phyloP scores from a whole-genome alignment of 345 rosid genomes.

The Arabidopsis thaliana region DNA sequence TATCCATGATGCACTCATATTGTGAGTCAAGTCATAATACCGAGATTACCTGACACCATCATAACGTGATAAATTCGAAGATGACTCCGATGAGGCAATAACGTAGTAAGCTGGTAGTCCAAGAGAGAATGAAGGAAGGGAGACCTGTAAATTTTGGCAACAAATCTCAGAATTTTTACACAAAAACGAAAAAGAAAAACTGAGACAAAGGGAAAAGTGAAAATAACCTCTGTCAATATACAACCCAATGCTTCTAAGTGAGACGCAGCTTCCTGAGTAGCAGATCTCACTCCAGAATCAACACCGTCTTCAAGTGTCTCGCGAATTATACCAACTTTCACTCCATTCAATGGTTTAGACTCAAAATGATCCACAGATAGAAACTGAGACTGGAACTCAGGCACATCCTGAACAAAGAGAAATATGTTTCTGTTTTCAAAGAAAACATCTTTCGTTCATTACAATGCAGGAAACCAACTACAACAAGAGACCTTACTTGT shows the following conservation, averaged over 20 bases:
- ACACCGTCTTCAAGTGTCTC: constrained; percentile 84
- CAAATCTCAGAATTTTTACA: constrained; percentile 18
- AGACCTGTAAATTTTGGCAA: constrained; percentile 54
- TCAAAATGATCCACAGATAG: constrained; percentile 50
- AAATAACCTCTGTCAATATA: constrained; percentile 61
- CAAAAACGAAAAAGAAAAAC: background rate
- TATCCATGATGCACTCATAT: background rate
- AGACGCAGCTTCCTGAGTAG: constrained; percentile 67
- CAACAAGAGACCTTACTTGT: constrained; percentile 53
- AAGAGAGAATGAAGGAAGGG: constrained; percentile 85
- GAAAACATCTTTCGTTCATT: background rate
- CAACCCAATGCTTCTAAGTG: constrained; percentile 91
- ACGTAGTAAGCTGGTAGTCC: constrained; percentile 91
- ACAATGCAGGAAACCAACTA: background rate
- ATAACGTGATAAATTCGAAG: constrained; percentile 88
- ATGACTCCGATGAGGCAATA: constrained; percentile 89
- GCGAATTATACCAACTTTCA: constrained; percentile 79
- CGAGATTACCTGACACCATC: constrained; percentile 77
- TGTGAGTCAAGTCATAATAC: constrained; percentile 12
- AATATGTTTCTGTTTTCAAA: background rate
- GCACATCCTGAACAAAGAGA: constrained; percentile 64
- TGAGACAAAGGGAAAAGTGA: background rate
- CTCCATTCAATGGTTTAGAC: constrained; percentile 75
- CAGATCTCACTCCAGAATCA: constrained; percentile 74
- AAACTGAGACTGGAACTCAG: constrained; percentile 65